Evolutionary conservation across 257 asterid genomes (phyloP).

Genomic region (Pogostemon cablin): DNA sequence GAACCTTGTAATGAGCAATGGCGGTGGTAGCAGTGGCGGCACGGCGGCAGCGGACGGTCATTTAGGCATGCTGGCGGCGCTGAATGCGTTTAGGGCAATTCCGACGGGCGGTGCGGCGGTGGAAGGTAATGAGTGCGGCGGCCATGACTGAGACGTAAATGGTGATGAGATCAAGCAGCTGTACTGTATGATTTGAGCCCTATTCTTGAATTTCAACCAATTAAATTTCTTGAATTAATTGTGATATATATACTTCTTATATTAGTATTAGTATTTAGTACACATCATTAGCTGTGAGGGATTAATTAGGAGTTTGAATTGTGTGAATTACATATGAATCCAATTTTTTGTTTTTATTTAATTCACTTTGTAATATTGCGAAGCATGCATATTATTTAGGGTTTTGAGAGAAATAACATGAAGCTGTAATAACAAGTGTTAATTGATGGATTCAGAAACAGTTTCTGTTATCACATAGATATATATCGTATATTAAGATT

Average conservation of each 20-base stretch:
- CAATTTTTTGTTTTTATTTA: not conserved
- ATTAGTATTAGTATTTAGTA: not conserved
- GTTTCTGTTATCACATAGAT: not conserved
- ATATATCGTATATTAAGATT: too few species aligned
- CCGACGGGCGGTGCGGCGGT: conserved; percentile 36
- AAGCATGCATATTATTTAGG: conserved; percentile 28
- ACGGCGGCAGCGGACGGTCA: conserved; percentile 55
- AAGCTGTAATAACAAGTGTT: not conserved
- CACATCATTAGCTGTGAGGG: not conserved
- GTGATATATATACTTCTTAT: too few species aligned
- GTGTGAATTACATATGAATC: conserved; percentile 26
- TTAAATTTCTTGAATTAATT: too few species aligned
- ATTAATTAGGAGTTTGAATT: conserved; percentile 21
- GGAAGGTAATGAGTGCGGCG: conserved; percentile 32
- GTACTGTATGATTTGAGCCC: not conserved
- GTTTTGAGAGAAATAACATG: conserved; percentile 30
- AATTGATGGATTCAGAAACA: not conserved
- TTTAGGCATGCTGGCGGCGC: conserved; percentile 56
- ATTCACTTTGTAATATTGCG: not conserved
- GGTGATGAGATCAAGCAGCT: not conserved
- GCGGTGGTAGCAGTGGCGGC: conserved; percentile 36
- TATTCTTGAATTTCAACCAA: not conserved
- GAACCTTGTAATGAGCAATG: conserved; percentile 32
- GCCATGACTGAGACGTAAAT: conserved; percentile 12
- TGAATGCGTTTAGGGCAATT: conserved; percentile 48